Evolutionary conservation across 495 filamentous ascomycete species (phyloP).

Genomic region (Penicillium manginii): DNA sequence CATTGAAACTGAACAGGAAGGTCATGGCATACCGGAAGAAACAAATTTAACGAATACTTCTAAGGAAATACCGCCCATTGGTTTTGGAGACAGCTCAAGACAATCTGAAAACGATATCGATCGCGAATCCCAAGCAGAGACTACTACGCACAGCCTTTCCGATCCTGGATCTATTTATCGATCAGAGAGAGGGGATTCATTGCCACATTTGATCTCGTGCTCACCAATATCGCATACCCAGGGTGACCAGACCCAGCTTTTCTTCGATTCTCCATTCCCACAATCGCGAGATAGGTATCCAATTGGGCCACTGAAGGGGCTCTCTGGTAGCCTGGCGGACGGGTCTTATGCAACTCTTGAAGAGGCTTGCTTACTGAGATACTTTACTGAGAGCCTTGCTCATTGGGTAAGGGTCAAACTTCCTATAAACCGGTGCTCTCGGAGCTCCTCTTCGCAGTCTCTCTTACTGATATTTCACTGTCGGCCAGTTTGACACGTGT

Average conservation of each 20-base stretch:
- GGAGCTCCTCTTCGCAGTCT: too few relatives aligned
- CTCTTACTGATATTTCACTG: too few relatives aligned
- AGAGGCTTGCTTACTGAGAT: slow-evolving; percentile 33
- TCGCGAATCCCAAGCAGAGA: not conserved
- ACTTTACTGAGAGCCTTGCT: slow-evolving; percentile 32
- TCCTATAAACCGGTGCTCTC: too few relatives aligned
- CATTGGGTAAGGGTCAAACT: slow-evolving; percentile 21
- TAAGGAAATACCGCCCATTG: too few relatives aligned
- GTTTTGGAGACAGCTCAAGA: not conserved
- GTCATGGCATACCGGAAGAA: not conserved
- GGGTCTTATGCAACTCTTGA: slow-evolving; percentile 14
- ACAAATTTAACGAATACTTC: not conserved
- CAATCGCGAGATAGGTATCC: slow-evolving; percentile 14
- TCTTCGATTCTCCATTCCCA: slow-evolving; percentile 1
- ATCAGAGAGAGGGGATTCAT: not conserved
- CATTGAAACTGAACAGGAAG: not conserved
- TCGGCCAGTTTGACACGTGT: slow-evolving; percentile 24
- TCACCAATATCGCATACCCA: not conserved
- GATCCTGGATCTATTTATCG: not conserved
- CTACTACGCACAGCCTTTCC: not conserved
- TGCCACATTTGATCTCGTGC: not conserved
- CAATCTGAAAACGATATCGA: not conserved
- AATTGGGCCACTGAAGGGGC: slow-evolving; percentile 12
- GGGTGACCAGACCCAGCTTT: not conserved
- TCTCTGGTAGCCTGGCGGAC: slow-evolving; percentile 4